Evolutionary conservation across 441 rosid genomes (phyloP).

Genomic region (Jatropha podagrica): DNA sequence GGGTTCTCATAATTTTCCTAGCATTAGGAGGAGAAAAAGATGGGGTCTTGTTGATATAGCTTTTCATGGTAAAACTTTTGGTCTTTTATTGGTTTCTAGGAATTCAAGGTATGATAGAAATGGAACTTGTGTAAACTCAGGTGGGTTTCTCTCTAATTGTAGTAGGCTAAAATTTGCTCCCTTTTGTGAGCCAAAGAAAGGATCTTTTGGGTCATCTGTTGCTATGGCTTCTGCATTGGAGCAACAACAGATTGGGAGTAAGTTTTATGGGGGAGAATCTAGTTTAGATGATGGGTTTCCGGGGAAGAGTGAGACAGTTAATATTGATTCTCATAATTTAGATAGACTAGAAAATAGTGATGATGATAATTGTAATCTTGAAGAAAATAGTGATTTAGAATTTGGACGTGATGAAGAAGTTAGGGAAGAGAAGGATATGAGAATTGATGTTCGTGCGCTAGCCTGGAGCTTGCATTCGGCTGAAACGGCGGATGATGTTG

Average conservation of each 20-base stretch:
- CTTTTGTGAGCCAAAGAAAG: conserved; percentile 36
- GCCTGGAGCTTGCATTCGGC: conserved; percentile 55
- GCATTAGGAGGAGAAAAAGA: conserved; percentile 30
- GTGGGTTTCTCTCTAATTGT: conserved; percentile 27
- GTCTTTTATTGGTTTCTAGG: conserved; percentile 35
- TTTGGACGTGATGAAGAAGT: conserved; percentile 19
- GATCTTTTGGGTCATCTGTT: conserved; percentile 30
- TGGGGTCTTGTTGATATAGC: conserved; percentile 24
- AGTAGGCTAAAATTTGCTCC: conserved; percentile 32
- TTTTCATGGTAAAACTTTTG: conserved; percentile 31
- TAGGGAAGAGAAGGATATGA: conserved; percentile 27
- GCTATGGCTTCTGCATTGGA: conserved; percentile 56
- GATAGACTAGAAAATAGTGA: conserved; percentile 23
- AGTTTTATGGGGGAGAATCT: conserved; percentile 33
- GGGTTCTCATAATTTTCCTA: conserved; percentile 35
- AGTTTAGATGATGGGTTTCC: conserved; percentile 25
- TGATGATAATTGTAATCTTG: conserved; percentile 19
- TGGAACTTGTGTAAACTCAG: conserved; percentile 28
- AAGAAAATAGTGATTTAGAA: conserved; percentile 19
- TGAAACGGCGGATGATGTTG: conserved; percentile 69
- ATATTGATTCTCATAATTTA: conserved; percentile 24
- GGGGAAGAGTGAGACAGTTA: conserved; percentile 20
- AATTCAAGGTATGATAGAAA: conserved; percentile 25
- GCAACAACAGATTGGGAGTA: conserved; percentile 49
- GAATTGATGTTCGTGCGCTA: conserved; percentile 58